Evolutionary conservation across 2,329 filamentous ascomycete genomes (phyloP), one percentile per base, ranked within the genome.

Genomic region (Chaetomium sp.): DNA sequence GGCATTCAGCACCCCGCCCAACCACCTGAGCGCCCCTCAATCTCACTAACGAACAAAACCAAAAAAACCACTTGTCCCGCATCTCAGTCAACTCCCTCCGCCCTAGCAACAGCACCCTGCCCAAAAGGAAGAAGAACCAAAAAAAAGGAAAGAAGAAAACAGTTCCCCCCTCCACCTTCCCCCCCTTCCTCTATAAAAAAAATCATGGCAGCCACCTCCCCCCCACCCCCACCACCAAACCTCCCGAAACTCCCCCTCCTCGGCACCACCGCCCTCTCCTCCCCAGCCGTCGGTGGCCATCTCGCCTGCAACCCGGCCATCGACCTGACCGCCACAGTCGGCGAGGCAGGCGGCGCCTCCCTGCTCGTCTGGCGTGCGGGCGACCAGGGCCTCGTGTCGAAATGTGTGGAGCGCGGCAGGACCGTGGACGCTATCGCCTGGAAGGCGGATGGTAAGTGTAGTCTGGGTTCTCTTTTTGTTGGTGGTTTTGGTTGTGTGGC

Each of bases 261-360:
- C 68, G 84, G 84, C 76, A 82, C 88, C 73, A 87, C 85, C 70
- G 79, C 80, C 69, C 82, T 89, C 66, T 80, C 84, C 58, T 78
- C 82, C 54, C 81, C 82, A 27, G 81, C 87, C 25, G 81, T 85
- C 45, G 78, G 81, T 42, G 79, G 82, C 55, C 83, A 90, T 58
- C 81, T 94, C 38, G 83, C 88, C 29, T 92, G 90, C 76, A 96
- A 92, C 76, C 92, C 93, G 19, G 90, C 88, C 9, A 91, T 96
- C 80, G 92, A 97, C 77, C 82, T 98, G 54, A 83, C 90, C n/a
- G 88, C 89, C 5, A 82, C 93, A 13, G 90, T 90, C 13, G 85
- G 83, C n/a, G 82, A 83, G 19, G 85, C 87, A 66, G 87, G 87
- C 57, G 87, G 87, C 57, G 87, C 68, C 25, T 64, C 87, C 57